Percentiles rank a stretch among this genome's conserved stretches.
These are phyloP conservation scores for Prunus davidiana DNA, from an alignment of 306 rosid species.

Conservation along the genomic window DNA sequence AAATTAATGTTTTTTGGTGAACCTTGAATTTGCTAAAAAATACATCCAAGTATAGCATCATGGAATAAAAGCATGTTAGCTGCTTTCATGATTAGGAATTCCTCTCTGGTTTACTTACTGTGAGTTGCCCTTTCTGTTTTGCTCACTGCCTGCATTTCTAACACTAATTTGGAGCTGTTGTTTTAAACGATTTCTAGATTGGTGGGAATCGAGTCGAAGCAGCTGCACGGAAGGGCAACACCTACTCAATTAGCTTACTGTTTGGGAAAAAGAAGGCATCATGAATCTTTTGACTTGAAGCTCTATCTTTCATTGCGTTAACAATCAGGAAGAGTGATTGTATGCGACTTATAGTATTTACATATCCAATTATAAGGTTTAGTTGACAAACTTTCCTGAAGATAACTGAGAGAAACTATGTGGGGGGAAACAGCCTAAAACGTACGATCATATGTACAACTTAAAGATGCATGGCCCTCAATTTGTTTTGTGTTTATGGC, in stretches of 20 bases:
- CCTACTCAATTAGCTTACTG: conserved; percentile 70
- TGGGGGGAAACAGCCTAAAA: not conserved
- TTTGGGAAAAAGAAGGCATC: conserved; percentile 68
- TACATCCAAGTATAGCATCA: not conserved
- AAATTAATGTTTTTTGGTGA: not conserved
- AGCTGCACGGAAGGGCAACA: conserved; percentile 69
- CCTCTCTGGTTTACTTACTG: not conserved
- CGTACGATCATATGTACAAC: not conserved
- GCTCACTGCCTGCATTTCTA: not conserved
- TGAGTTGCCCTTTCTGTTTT: not conserved
- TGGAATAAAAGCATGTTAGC: not conserved
- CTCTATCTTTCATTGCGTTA: not conserved
- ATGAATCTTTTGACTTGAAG: not conserved
- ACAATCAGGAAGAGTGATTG: not conserved
- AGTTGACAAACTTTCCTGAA: too few relatives aligned
- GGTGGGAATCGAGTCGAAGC: conserved; percentile 81
- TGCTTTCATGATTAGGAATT: not conserved
- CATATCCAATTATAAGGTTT: too few relatives aligned
- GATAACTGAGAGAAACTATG: too few relatives aligned
- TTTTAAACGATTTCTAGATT: conserved; percentile 42
- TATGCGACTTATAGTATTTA: not conserved
- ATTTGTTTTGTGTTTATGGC: too few relatives aligned
- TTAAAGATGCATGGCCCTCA: not conserved
- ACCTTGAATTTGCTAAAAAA: not conserved
- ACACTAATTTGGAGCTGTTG: not conserved